These are phyloP conservation scores for Solanum peruvianum DNA, from an alignment of 257 asterid genomes.

Conservation along the genomic window DNA sequence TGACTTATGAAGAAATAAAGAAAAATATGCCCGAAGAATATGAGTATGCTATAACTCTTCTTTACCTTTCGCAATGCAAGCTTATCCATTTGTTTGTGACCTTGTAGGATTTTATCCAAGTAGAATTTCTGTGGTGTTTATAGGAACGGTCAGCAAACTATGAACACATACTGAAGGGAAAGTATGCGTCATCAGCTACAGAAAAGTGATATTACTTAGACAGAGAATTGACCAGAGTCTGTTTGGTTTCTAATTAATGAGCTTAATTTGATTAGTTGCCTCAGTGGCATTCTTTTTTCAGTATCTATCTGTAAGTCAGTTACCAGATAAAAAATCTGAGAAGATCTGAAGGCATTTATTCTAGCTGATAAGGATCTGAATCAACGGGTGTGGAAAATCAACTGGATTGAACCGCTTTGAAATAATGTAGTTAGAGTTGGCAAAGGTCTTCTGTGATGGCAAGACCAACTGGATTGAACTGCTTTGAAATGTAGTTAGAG, in stretches of 20 bases:
- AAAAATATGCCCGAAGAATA: conserved; percentile 97
- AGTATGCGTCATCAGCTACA: not conserved
- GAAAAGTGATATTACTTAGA: not conserved
- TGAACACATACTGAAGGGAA: not conserved
- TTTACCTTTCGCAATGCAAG: not conserved
- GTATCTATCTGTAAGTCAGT: not conserved
- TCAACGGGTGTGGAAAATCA: not conserved
- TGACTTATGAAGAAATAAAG: conserved; percentile 98
- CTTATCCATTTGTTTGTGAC: not conserved
- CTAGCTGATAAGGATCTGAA: not conserved
- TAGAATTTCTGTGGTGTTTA: not conserved
- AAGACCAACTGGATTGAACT: not conserved
- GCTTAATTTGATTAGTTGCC: not conserved
- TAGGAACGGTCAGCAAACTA: not conserved
- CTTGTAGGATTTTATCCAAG: not conserved
- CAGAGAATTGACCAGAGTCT: not conserved
- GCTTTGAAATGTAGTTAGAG: not conserved
- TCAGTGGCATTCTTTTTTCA: not conserved
- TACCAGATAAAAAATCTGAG: not conserved
- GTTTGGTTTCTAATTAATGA: not conserved
- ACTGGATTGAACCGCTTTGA: not conserved
- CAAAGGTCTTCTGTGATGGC: not conserved
- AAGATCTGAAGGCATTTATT: not conserved
- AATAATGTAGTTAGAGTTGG: not conserved
- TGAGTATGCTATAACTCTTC: conserved; percentile 47